Evolutionary conservation across 345 rosid genomes (phyloP).

Genomic region (Cardamine chenopodiifolia): DNA sequence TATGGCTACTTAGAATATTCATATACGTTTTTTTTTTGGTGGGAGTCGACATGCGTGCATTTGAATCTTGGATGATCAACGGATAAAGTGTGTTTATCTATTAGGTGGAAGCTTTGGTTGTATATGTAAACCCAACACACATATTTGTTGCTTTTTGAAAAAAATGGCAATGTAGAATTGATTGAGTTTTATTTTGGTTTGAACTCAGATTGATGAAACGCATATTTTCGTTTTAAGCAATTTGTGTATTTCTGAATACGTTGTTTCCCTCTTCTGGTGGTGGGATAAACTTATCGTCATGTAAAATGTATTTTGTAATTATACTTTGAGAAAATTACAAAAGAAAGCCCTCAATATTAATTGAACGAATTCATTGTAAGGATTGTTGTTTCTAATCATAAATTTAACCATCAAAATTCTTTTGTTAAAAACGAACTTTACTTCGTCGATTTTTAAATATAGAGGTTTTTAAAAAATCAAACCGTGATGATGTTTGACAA

Average conservation of each 20-base stretch:
- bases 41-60: constrained; percentile 24
- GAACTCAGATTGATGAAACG: not conserved
- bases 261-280: not conserved
- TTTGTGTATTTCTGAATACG: not conserved
- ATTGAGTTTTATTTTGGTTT: not conserved
- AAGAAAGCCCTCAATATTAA: not conserved
- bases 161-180: not conserved
- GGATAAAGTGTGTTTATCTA: constrained; percentile 30
- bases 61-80: constrained; percentile 26
- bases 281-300: not conserved
- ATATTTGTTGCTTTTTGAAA: not conserved
- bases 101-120: constrained; percentile 23
- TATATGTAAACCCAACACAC: constrained; percentile 29
- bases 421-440: not conserved
- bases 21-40: not conserved
- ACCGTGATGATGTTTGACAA: constrained; percentile 7
- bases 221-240: constrained; percentile 2
- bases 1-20: constrained; percentile 15
- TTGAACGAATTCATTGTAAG: not conserved
- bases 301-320: not conserved
- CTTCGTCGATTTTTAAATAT: not conserved
- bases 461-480: not conserved
- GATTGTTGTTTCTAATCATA: not conserved
- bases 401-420: not conserved
- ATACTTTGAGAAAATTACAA: not conserved